Conservation (phyloP, 2,329 filamentous ascomycete genomes). For the Emergomyces orientalis region DNA sequence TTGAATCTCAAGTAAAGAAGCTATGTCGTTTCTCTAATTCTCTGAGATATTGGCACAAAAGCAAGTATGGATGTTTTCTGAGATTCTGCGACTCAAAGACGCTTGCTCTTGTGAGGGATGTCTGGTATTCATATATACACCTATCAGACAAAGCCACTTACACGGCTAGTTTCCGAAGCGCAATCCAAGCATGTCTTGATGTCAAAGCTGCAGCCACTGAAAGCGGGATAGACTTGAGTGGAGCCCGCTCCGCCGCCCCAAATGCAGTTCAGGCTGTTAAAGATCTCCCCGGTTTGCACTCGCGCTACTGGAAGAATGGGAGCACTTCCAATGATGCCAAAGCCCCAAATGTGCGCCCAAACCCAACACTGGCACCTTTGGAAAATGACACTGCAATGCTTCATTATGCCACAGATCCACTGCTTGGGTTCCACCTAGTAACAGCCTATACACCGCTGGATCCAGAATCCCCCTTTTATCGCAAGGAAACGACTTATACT, state of each 20-base stretch:
- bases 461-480: constrained; percentile 32
- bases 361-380: constrained; percentile 4
- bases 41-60: constrained; percentile 37
- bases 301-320: constrained; percentile 26
- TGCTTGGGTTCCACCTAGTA: constrained; percentile 51
- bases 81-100: constrained; percentile 44
- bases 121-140: constrained; percentile 35
- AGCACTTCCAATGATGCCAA: constrained; percentile 27
- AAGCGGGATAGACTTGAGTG: constrained; percentile 6
- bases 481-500: not conserved
- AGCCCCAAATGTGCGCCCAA: constrained; percentile 19
- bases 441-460: constrained; percentile 35
- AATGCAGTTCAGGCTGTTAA: constrained; percentile 7
- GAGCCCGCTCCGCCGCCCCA: constrained; percentile 24
- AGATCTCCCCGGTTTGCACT: constrained; percentile 14
- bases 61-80: constrained; percentile 38
- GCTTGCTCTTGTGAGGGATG: constrained; percentile 24
- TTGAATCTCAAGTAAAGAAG: constrained; percentile 39
- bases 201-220: constrained; percentile 17
- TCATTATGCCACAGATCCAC: constrained; percentile 44
- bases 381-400: constrained; percentile 29
- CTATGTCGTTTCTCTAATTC: constrained; percentile 34
- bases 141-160: constrained; percentile 5
- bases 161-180: not conserved
- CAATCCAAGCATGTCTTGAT: constrained; percentile 4